Percentiles rank a stretch among this genome's conserved stretches.
Conservation (phyloP, 805 yeast species). For the Yarrowia phangngaensis region DNA sequence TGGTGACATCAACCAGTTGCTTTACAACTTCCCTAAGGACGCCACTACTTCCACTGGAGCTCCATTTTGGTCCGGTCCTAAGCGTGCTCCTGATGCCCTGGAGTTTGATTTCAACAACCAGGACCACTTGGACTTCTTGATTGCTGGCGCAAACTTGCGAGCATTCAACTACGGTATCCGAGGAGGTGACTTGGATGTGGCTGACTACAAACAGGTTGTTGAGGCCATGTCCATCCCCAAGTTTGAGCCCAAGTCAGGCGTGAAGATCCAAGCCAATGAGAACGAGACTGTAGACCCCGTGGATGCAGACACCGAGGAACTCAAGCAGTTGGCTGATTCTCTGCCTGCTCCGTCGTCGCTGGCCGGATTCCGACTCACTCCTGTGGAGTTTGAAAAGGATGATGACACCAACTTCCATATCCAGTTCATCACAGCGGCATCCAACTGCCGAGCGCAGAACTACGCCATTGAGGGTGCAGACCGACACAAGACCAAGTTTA, state of each 20-base stretch:
- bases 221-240: conserved; percentile 51
- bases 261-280: conserved; percentile 79
- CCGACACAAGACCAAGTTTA: conserved; percentile 84
- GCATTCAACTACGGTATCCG: conserved; percentile 88
- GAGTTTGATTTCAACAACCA: conserved; percentile 67
- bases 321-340: conserved; percentile 64
- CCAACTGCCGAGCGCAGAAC: conserved; percentile 91
- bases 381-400: conserved; percentile 97
- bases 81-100: conserved; percentile 90
- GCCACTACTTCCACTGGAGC: conserved; percentile 86
- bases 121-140: conserved; percentile 77
- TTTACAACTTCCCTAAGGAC: conserved; percentile 92
- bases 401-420: conserved; percentile 96
- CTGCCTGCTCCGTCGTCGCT: conserved; percentile 85
- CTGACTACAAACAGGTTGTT: conserved; percentile 53
- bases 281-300: conserved; percentile 80
- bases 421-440: conserved; percentile 92
- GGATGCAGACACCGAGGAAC: conserved; percentile 55
- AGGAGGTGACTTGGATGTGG: conserved; percentile 54
- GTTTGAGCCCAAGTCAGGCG: conserved; percentile 69
- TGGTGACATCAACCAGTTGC: conserved; percentile 82
- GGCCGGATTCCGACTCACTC: conserved; percentile 79
- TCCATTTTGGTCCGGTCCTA: conserved; percentile 97
- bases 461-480: conserved; percentile 87
- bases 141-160: conserved; percentile 85